Base-by-base conservation (phyloP, 176 grass and related monocot genomes). In the Melocanna baccifera region DNA sequence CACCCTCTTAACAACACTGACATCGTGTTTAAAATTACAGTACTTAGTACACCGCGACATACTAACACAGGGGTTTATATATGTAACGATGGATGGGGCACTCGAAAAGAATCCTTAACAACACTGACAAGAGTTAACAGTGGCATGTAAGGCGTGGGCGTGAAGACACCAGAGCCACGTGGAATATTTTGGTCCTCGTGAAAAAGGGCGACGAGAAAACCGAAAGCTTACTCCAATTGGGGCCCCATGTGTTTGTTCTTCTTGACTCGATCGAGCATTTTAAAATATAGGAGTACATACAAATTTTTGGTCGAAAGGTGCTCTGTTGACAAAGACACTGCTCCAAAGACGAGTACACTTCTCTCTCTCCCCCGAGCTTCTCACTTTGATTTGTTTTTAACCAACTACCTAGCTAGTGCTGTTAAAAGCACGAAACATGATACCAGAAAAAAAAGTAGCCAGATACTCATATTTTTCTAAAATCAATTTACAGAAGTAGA, bases 111-210 rank as follows among this genome's bases (percentile, higher is more conserved):
- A 63, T 15, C 61, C 28, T 63, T 63, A 32, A 65, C 14, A 9
- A 14, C 59, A 29, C 25, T 15, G 25, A 14, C 12, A 14, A 62
- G 25, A 29, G 25, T 12, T 61, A 13, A 2, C 12, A 46, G 72
- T 69, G 66, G 63, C 85, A 66, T 13, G 48, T 40, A 47, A 77
- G 15, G 75, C 41, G 77, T 87, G 52, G 25, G 48, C 55, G 66
- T 73, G 77, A 90, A 65, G 91, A 81, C 81, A 77, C 81, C 81
- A 67, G 69, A 62, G 77, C 77, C 87, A 82, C 78, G 85, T 87
- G 81, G 85, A 93, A 93, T 93, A 90, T 93, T 90, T 93, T 32
- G 85, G 82, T 67, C 67, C 48, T 43, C 85, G 88, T 84, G 88
- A 93, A 61, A 85, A 87, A 83, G 47, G 19, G 12, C 23, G 1